Evolutionary conservation across 2,329 filamentous ascomycete genomes (phyloP), one percentile per base, ranked within the genome.

Genomic region (Talaromyces sp.): DNA sequence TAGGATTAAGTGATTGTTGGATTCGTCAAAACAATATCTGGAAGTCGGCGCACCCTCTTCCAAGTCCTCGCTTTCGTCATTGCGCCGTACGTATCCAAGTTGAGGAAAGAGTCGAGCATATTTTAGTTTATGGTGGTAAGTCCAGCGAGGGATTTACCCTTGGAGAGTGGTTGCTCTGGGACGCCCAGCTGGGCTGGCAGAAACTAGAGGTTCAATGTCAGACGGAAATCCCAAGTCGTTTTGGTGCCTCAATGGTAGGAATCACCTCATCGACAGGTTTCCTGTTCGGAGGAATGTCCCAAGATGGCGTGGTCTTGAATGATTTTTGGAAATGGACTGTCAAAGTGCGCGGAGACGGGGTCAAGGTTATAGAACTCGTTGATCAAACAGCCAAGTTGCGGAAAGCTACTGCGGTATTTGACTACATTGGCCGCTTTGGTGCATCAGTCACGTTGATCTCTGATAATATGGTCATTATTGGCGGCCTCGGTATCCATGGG

Each of bases 1-100:
- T 81, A 31, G 86, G 86, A 1, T 77, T 91, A 48, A 78, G 79
- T 38, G 90, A 94, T 71, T 92, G 89, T 66, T 97, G 91, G 91
- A 66, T 92, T 1, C 85, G 88, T 64, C 80, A 83, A 57, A 82
- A 82, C 56, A 79, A 79, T 31, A 72, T 68, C 14, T 96, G 91
- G 91, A 79, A 80, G 61, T 81, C 79, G 64, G 81, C 85, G 14
- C 80, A 87, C 61, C 81, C 85, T 66, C 78, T 96, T n/a, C 87
- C 88, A 0, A 68, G 78, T n/a, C 82, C 88, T 10, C 79, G 92
- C 26, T 96, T 89, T 74, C 82, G 93, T 56, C 93, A 97, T 69
- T 84, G 85, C 60, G 83, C 87, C 31, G 79, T 85, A 12, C 70
- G 73, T 14, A 69, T 85, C 38, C 67, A 68, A 35, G 56, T 78